Conservation (phyloP, 805 yeast species). For the Yamadazyma insecticola region DNA sequence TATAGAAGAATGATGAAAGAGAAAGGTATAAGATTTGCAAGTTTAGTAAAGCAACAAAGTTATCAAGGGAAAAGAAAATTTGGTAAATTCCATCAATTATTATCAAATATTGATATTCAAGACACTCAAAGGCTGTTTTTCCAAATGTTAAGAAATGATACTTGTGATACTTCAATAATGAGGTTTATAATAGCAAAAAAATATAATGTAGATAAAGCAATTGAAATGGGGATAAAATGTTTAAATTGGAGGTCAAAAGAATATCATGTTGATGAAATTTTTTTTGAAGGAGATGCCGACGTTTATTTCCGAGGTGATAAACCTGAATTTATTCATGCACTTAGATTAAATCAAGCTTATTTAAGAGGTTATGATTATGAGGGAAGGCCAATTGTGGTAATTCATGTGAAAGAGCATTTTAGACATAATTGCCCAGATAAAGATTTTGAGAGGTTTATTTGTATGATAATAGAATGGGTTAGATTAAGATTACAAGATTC, state of each 20-base stretch:
- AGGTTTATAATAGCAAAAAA: constrained; percentile 80
- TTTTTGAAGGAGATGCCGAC: constrained; percentile 65
- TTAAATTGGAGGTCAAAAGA: constrained; percentile 68
- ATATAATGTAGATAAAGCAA: constrained; percentile 64
- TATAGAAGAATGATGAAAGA: too few relatives aligned
- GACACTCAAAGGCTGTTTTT: constrained; percentile 6
- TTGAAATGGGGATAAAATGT: constrained; percentile 64
- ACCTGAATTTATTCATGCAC: constrained; percentile 46
- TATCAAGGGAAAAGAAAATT: background rate
- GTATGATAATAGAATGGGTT: constrained; percentile 70
- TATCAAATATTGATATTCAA: too few relatives aligned
- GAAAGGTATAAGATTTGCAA: background rate
- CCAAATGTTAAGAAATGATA: constrained; percentile 50
- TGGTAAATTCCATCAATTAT: too few relatives aligned
- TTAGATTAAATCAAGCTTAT: constrained; percentile 61
- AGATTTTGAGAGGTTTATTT: constrained; percentile 68
- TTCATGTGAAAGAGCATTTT: constrained; percentile 70
- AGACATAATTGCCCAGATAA: constrained; percentile 45
- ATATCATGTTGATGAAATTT: constrained; percentile 53
- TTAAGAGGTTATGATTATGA: constrained; percentile 66
- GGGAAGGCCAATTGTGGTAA: constrained; percentile 72
- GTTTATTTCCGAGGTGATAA: constrained; percentile 35
- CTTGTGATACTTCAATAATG: constrained; percentile 70
- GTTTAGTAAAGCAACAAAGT: background rate
- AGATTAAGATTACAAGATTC: constrained; percentile 54